These are phyloP conservation scores for Poa annua DNA, from an alignment of 176 grass and related monocot genomes.

Conservation along the genomic window DNA sequence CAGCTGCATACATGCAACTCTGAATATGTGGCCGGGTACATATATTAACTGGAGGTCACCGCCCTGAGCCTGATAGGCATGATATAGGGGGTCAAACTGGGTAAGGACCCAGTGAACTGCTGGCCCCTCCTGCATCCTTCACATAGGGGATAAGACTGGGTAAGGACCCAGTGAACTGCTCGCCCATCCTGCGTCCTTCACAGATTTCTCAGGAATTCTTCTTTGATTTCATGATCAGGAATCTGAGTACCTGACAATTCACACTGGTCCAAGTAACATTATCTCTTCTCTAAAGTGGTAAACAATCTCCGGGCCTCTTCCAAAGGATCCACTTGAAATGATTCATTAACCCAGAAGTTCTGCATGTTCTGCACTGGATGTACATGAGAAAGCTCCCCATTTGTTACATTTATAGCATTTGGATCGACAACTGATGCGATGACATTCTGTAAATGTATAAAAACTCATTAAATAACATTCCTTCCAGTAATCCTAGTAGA, in stretches of 20 bases:
- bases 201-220: not conserved
- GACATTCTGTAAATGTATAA: slow-evolving; percentile 65
- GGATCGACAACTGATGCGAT: slow-evolving; percentile 47
- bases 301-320: slow-evolving; percentile 67
- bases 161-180: not conserved
- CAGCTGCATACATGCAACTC: not conserved
- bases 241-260: not conserved
- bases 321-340: slow-evolving; percentile 62
- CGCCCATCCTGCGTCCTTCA: not conserved
- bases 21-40: not conserved
- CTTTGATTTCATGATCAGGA: not conserved
- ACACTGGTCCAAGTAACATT: slow-evolving; percentile 3
- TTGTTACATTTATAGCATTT: slow-evolving; percentile 34
- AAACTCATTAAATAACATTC: slow-evolving; percentile 32
- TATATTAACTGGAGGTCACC: not conserved
- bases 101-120: not conserved
- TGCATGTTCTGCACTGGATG: slow-evolving; percentile 42
- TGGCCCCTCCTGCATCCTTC: not conserved
- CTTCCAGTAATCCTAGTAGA: slow-evolving; percentile 4
- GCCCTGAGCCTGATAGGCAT: not conserved
- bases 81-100: not conserved
- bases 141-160: not conserved
- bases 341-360: slow-evolving; percentile 74
- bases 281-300: slow-evolving; percentile 48
- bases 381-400: slow-evolving; percentile 46